These are phyloP conservation scores for Herpetomonas samuelpessoai DNA, from an alignment of 208 protist species.

Conservation along the genomic window DNA sequence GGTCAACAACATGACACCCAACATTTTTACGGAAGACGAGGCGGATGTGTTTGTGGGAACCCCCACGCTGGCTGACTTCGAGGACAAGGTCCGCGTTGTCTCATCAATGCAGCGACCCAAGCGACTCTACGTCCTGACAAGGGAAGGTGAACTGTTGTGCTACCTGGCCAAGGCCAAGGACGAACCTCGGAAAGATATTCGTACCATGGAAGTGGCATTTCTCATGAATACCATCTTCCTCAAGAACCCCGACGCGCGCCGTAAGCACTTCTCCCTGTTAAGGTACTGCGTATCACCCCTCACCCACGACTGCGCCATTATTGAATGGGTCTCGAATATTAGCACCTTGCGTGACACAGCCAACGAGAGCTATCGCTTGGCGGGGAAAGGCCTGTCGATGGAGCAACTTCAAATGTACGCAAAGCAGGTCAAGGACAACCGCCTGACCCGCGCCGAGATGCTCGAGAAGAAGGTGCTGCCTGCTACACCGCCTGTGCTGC, in stretches of 20 bases:
- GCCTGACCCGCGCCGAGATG: slow-evolving; percentile 61
- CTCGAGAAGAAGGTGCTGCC: slow-evolving; percentile 79
- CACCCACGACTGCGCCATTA: slow-evolving; percentile 90
- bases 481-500: slow-evolving; percentile 82
- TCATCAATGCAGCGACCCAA: slow-evolving; percentile 91
- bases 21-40: slow-evolving; percentile 22
- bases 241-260: slow-evolving; percentile 72
- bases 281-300: slow-evolving; percentile 90
- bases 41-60: slow-evolving; percentile 43
- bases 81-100: slow-evolving; percentile 80
- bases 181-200: slow-evolving; percentile 94
- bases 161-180: slow-evolving; percentile 95
- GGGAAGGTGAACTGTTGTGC: slow-evolving; percentile 58
- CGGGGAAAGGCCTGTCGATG: slow-evolving; percentile 58
- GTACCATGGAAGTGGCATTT: slow-evolving; percentile 95
- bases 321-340: slow-evolving; percentile 95
- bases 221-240: slow-evolving; percentile 94
- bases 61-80: slow-evolving; percentile 73
- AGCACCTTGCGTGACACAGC: slow-evolving; percentile 75
- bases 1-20: slow-evolving; percentile 68
- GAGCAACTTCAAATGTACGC: slow-evolving; percentile 69
- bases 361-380: slow-evolving; percentile 71
- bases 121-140: slow-evolving; percentile 80
- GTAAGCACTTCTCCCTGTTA: slow-evolving; percentile 77
- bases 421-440: slow-evolving; percentile 53